Evolutionary conservation across 495 filamentous ascomycete species (phyloP).

Genomic region (Schizothecium vesticola): DNA sequence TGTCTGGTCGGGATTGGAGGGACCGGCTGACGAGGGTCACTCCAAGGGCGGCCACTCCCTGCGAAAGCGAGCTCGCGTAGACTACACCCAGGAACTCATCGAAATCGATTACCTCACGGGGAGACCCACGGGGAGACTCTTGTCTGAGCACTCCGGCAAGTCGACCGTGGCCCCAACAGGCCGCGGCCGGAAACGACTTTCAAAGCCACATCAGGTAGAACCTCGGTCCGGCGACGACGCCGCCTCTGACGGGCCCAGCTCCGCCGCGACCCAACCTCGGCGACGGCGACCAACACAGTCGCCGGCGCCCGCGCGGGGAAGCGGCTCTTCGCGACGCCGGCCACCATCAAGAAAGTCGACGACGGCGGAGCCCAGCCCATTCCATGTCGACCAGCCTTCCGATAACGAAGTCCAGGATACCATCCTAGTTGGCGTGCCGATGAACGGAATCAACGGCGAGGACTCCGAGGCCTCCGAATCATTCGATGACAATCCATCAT

Average conservation of each 20-base stretch:
- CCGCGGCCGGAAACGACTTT: slow-evolving; percentile 15
- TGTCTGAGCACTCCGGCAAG: slow-evolving; percentile 14
- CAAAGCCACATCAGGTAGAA: slow-evolving; percentile 27
- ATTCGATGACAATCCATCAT: slow-evolving; percentile 17
- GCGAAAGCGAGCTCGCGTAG: slow-evolving; percentile 40
- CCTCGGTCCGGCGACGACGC: slow-evolving; percentile 27
- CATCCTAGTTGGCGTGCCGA: slow-evolving; percentile 41
- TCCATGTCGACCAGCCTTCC: slow-evolving; percentile 26
- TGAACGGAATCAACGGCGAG: slow-evolving; percentile 17
- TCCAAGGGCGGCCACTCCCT: slow-evolving; percentile 45
- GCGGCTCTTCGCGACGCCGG: slow-evolving; percentile 27
- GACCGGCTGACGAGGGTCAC: slow-evolving; percentile 25
- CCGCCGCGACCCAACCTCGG: slow-evolving; percentile 7
- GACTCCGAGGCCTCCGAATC: slow-evolving; percentile 22
- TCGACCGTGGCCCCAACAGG: not conserved
- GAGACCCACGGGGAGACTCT: not conserved
- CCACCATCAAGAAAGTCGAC: slow-evolving; percentile 25
- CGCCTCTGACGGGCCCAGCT: slow-evolving; percentile 14
- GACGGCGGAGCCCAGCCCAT: slow-evolving; percentile 22
- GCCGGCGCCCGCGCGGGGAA: slow-evolving; percentile 25
- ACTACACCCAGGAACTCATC: slow-evolving; percentile 42
- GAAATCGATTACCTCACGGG: slow-evolving; percentile 32
- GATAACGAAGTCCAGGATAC: slow-evolving; percentile 46
- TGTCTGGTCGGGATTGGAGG: not conserved
- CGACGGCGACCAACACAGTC: slow-evolving; percentile 26